Conservation (phyloP, 2,329 filamentous ascomycete genomes). For the Fusarium sp. region DNA sequence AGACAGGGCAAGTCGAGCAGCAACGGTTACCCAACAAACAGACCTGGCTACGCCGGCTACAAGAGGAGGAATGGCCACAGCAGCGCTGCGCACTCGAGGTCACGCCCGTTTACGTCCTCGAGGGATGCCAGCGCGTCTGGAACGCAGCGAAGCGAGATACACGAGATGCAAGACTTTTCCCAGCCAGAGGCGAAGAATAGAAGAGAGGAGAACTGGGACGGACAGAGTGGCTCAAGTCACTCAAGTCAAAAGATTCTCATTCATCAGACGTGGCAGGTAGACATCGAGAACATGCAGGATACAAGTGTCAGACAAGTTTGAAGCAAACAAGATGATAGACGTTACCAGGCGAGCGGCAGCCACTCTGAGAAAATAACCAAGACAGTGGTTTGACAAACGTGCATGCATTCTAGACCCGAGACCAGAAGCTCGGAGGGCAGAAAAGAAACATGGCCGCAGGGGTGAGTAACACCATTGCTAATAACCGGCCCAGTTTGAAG, state of each 20-base stretch:
- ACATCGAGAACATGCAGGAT: conserved; percentile 36
- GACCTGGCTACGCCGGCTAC: conserved; percentile 36
- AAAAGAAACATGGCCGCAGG: neutral
- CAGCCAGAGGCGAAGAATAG: neutral
- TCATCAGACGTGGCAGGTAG: conserved; percentile 44
- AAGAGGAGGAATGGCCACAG: conserved; percentile 34
- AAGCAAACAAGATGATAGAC: neutral
- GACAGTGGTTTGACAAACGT: neutral
- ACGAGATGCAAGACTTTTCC: conserved; percentile 32
- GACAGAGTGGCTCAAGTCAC: conserved; percentile 38
- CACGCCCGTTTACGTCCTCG: conserved; percentile 8
- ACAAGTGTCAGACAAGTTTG: conserved; percentile 1
- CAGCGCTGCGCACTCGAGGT: conserved; percentile 25
- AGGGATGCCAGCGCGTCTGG: conserved; percentile 6
- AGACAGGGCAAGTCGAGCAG: conserved; percentile 42
- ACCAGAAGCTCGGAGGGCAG: neutral
- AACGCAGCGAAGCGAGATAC: conserved; percentile 21
- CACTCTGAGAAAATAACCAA: neutral
- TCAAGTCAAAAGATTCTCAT: conserved; percentile 45
- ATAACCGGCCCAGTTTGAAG: too few relatives aligned
- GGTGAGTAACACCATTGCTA: neutral
- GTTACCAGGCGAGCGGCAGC: too few relatives aligned
- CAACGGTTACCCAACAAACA: conserved; percentile 37
- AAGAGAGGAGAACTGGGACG: conserved; percentile 23
- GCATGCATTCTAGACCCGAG: conserved; percentile 1